Conservation (phyloP, 1,284 basidiomycete genomes). For the Leccinum pallidistipes region DNA sequence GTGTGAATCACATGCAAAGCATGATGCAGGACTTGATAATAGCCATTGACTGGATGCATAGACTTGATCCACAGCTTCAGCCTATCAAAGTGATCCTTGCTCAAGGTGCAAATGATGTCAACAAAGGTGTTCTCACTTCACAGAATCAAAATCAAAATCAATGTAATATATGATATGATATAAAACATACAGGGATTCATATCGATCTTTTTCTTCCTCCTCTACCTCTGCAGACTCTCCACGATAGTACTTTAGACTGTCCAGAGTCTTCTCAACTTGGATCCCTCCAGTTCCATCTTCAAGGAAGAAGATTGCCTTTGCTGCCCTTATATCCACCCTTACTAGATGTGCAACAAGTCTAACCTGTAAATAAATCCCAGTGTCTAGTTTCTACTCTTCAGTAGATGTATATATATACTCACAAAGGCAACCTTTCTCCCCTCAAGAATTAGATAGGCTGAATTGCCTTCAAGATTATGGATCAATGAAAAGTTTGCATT, state of each 20-base stretch:
- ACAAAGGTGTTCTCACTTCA: constrained; percentile 24
- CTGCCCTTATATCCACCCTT: background rate
- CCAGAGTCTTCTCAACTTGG: constrained; percentile 9
- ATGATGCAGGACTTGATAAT: constrained; percentile 32
- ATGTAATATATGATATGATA: background rate
- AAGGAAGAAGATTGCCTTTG: constrained; percentile 13
- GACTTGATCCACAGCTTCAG: constrained; percentile 11
- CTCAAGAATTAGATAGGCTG: constrained; percentile 5
- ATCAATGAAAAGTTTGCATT: constrained; percentile 10
- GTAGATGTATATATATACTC: constrained; percentile 9
- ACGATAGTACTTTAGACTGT: background rate
- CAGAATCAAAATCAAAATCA: background rate
- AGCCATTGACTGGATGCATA: constrained; percentile 18
- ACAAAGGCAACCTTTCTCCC: constrained; percentile 17
- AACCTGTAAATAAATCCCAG: constrained; percentile 17
- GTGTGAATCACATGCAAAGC: constrained; percentile 23
- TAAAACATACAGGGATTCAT: constrained; percentile 17
- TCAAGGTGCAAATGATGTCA: constrained; percentile 10
- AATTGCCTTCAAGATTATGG: background rate
- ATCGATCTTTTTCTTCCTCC: constrained; percentile 13
- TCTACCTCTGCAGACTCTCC: constrained; percentile 9
- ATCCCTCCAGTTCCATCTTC: constrained; percentile 36
- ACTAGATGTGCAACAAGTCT: constrained; percentile 27
- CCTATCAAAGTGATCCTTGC: background rate
- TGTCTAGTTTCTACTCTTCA: background rate